These are phyloP conservation scores for Stagonosporopsis rhizophila DNA, from an alignment of 2,329 filamentous ascomycete species.

Conservation along the genomic window DNA sequence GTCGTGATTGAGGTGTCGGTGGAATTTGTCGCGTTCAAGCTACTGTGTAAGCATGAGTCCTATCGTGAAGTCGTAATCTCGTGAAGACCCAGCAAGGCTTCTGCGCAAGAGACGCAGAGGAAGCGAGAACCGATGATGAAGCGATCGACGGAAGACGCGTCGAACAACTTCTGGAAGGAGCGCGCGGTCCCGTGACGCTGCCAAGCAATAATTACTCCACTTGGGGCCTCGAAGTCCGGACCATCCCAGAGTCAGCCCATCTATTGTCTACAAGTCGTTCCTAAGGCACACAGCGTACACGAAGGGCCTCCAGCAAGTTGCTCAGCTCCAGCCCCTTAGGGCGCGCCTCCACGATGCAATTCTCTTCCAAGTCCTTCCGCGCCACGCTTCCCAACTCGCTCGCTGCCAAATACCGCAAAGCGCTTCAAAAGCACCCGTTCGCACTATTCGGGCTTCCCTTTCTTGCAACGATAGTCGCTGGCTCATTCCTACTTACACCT, in stretches of 20 bases:
- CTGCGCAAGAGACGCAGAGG: background rate
- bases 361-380: slow-evolving; percentile 65
- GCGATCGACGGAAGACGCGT: slow-evolving; percentile 24
- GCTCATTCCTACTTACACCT: slow-evolving; percentile 92
- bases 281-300: background rate
- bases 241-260: slow-evolving; percentile 13
- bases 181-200: slow-evolving; percentile 33
- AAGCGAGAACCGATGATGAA: background rate
- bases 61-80: background rate
- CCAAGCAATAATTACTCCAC: slow-evolving; percentile 26
- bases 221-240: slow-evolving; percentile 9
- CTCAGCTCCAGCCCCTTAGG: background rate
- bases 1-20: background rate
- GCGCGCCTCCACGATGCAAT: slow-evolving; percentile 43
- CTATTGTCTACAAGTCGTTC: background rate
- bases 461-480: slow-evolving; percentile 84
- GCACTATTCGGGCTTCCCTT: slow-evolving; percentile 94
- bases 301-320: background rate
- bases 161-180: slow-evolving; percentile 15
- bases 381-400: slow-evolving; percentile 65
- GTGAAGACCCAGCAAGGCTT: background rate
- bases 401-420: slow-evolving; percentile 76
- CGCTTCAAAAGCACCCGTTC: slow-evolving; percentile 83
- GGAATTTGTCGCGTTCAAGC: background rate
- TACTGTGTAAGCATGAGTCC: background rate